A percentile compares a stretch with the other conserved stretches of the same genome.
Evolutionary conservation across 805 yeast genomes (phyloP).

Genomic region (Yarrowia yakushimensis): DNA sequence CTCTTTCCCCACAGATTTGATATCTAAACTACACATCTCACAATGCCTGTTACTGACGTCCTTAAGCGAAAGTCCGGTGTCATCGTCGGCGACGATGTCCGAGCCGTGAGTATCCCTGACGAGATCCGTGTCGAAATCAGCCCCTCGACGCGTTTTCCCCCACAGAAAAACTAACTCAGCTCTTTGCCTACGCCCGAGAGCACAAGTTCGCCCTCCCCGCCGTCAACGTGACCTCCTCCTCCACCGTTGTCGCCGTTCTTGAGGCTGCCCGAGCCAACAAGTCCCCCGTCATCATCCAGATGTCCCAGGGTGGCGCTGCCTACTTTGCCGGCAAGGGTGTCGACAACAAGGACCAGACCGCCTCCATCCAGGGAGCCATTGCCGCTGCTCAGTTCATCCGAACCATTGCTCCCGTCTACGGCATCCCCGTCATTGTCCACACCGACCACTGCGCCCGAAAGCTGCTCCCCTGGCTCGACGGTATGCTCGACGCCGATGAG

Average conservation of each 20-base stretch:
- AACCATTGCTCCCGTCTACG: conserved; percentile 93
- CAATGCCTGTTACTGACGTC: conserved; percentile 49
- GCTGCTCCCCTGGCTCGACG: conserved; percentile 97
- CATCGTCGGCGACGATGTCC: conserved; percentile 97
- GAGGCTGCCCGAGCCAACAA: conserved; percentile 95
- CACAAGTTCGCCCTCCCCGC: conserved; percentile 97
- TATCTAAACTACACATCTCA: conserved; percentile 23
- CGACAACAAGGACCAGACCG: conserved; percentile 85
- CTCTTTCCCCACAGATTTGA: conserved; percentile 19
- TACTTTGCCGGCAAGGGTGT: conserved; percentile 99
- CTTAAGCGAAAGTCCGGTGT: conserved; percentile 92
- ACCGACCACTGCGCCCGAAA: conserved; percentile 99
- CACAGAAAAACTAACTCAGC: conserved; percentile 28
- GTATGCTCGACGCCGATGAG: conserved; percentile 96
- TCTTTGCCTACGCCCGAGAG: conserved; percentile 86
- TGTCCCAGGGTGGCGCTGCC: conserved; percentile 99
- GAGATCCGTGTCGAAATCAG: neutral
- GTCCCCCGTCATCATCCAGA: conserved; percentile 94
- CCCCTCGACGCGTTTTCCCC: no score
- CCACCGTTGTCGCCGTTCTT: conserved; percentile 93
- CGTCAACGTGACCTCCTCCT: conserved; percentile 95
- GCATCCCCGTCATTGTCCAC: conserved; percentile 94
- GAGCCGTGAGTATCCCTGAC: conserved; percentile 35
- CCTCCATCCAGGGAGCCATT: conserved; percentile 89
- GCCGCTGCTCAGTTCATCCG: conserved; percentile 99